Base-by-base conservation (phyloP, 1,284 basidiomycete species). In the Puccinia novopanici region DNA sequence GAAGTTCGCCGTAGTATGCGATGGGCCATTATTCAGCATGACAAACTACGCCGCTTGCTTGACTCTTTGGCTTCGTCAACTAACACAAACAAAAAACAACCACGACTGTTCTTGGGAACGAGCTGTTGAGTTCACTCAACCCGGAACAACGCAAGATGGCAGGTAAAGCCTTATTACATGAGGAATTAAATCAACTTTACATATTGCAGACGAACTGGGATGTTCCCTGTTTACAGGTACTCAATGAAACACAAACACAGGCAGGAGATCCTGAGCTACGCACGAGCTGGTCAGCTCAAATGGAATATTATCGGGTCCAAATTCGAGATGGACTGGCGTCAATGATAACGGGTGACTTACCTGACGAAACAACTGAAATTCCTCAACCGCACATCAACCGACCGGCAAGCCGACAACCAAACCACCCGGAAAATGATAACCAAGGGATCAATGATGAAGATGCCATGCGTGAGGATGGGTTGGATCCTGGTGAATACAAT, bases 1-100 rank as follows among this genome's bases (percentile, higher is more conserved):
- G 73, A 75, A 30, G 40, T 75, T 1, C 30, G 73, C 8, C 30
- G 57, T 8, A 57, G 37, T 10, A 75, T 63, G 55, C 17, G 42
- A 24, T 75, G 73, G 73, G 45, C 45, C 3, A 42, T 63, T 40
- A 63, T 45, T 30, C 27, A 17, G 15, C 73, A 59, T 48, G 27
- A 42, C 17, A n/a, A 40, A 15, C 30, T 75, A 15, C 52, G 52
- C 10, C 10, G 52, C 22, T 12, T 54, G 52, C 52, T 54, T 54
- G 52, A 54, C 5, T 54, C 17, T 4, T 5, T 54, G 52, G 22
- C 22, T 54, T 19, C 52, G 22, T 8, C 17, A 54, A 8, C 6
- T 8, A 54, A 19, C 6, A 15, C 52, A 19, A 12, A 15, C 52
- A 19, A n/a, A n/a, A n/a, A n/a, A n/a, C n/a, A 19, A 54, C 52